Conservation (phyloP, 176 grass and related monocot species). For the Paspalum notatum region DNA sequence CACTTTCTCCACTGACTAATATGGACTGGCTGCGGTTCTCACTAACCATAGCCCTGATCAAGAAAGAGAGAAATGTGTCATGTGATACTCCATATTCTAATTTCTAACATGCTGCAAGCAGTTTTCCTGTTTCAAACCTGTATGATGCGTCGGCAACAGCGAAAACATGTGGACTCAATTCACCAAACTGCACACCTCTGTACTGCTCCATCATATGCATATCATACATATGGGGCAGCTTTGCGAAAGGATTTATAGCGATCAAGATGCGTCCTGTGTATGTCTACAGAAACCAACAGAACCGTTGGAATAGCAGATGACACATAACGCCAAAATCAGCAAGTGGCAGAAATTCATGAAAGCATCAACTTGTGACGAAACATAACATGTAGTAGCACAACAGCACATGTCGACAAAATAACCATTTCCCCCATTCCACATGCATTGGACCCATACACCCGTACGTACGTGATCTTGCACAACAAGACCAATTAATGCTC, state of each 20-base stretch:
- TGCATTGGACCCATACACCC: background rate
- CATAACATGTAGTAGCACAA: background rate
- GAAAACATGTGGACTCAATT: slow-evolving; percentile 86
- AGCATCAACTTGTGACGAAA: background rate
- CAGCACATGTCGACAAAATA: background rate
- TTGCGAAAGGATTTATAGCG: slow-evolving; percentile 73
- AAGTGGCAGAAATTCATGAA: background rate
- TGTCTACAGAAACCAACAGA: slow-evolving; percentile 50
- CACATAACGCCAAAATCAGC: slow-evolving; percentile 10
- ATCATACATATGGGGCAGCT: slow-evolving; percentile 70
- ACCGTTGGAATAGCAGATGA: background rate
- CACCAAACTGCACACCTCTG: slow-evolving; percentile 68
- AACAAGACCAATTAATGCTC: background rate
- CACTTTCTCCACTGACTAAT: slow-evolving; percentile 88
- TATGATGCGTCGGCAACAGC: slow-evolving; percentile 72
- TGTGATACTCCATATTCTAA: background rate
- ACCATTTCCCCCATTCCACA: too few species aligned
- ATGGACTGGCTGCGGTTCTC: slow-evolving; percentile 70
- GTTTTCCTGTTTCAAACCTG: slow-evolving; percentile 41
- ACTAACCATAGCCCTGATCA: slow-evolving; percentile 72
- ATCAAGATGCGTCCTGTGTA: slow-evolving; percentile 86
- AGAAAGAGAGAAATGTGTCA: slow-evolving; percentile 32
- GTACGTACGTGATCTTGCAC: background rate
- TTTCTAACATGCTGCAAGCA: slow-evolving; percentile 17
- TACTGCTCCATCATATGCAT: slow-evolving; percentile 88